Evolutionary conservation across 495 filamentous ascomycete species (phyloP).

Genomic region (Copromyces sp.): DNA sequence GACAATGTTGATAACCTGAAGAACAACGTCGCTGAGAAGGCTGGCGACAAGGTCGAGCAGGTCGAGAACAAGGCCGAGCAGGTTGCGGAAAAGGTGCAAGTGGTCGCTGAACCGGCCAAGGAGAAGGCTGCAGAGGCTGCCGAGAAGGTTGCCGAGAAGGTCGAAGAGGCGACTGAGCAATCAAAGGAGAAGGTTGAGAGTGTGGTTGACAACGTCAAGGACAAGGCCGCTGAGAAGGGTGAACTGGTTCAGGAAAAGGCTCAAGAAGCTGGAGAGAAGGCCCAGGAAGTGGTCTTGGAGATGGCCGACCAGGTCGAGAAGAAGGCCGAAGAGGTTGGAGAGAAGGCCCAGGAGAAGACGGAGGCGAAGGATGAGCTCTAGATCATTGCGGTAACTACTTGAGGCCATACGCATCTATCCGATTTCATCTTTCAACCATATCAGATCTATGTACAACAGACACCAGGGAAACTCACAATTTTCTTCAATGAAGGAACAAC

Average conservation of each 20-base stretch:
- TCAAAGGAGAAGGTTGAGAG: slow-evolving; percentile 4
- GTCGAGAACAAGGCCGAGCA: not conserved
- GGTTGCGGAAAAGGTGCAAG: not conserved
- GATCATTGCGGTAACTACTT: not conserved
- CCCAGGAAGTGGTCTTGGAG: not conserved
- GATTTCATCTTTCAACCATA: not conserved
- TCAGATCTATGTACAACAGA: not conserved
- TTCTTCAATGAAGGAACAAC: not conserved
- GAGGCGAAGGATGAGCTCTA: not conserved
- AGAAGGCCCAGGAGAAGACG: not conserved
- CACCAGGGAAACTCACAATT: not conserved
- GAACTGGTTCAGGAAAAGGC: not conserved
- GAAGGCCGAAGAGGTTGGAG: not conserved
- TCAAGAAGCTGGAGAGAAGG: not conserved
- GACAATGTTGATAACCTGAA: not conserved
- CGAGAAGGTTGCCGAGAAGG: not conserved
- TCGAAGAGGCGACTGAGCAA: not conserved
- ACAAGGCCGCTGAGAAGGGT: not conserved
- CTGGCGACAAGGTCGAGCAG: not conserved
- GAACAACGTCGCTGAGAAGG: not conserved
- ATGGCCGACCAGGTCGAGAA: not conserved
- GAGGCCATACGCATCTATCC: not conserved
- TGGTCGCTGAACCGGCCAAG: not conserved
- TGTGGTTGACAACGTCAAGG: not conserved
- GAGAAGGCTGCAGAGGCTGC: not conserved